Evolutionary conservation across 768 basidiomycete genomes (phyloP), one percentile per base, ranked within the genome.

Genomic region (Mycena albidolilacea): DNA sequence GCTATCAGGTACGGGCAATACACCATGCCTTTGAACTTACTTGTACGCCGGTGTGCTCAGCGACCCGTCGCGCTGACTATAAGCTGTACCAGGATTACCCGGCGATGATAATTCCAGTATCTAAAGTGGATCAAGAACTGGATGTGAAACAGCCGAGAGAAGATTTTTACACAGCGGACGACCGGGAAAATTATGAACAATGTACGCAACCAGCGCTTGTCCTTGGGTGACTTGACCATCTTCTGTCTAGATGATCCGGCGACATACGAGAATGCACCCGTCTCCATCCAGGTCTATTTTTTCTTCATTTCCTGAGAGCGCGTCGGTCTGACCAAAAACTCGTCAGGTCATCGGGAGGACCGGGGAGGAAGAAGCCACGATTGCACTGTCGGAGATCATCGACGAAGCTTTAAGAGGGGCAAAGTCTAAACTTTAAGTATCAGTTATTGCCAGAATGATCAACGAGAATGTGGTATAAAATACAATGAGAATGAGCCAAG

Each of bases 331-430:
- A 54, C 50, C 7, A 50, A 21, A 3, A 17, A 17, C 30, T 30
- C 30, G 15, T n/a, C 94, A 66, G 54, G 78, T 95, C 9, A 85
- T 94, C 10, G 92, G 91, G 3, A 85, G 90, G 55, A 92, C 91
- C 7, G 82, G 90, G 69, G 94, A 95, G 76, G 94, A 95, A 76
- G 94, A 95, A 76, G 93, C 90, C 0, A 88, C 93, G 2, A 87
- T 95, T 64, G 87, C 84, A 0, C 90, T 95, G 88, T 86, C 88
- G 7, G 90, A 93, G 76, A 86, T 95, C 30, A 88, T 93, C 12
- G 90, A 90, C 59, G 78, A 79, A 0, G 91, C 90, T 10, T 79
- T 91, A 70, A 87, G 85, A 73, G 75, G 46, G 15, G 46, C 11
- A 48, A 48, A 48, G 46, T 19, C 46, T 17, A 48, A 48, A 48